Base-by-base conservation (phyloP, 495 filamentous ascomycete genomes). In the Lasiosphaeria miniovina region DNA sequence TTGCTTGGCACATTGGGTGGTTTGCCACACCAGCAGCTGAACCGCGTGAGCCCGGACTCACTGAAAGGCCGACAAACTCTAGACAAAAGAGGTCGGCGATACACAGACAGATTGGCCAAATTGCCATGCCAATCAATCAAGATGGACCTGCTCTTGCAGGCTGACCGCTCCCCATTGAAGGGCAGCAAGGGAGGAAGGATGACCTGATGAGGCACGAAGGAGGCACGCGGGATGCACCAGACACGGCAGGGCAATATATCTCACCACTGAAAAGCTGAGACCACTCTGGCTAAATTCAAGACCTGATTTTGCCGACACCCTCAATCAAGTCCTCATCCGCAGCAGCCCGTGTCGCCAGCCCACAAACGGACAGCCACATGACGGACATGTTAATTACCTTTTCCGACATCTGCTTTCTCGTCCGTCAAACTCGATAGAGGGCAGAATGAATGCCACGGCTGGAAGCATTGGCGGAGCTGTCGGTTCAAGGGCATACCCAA, bases 211-310 rank as follows among this genome's bases (percentile, higher is more conserved):
- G 61, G 63, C 59, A 64, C 57, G 57, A 58, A 46, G 60, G 55
- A 49, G 61, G 63, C 59, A 64, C 57, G 57, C 55, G 40, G 60
- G 55, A 65, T 62, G 64, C 66, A 62, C 46, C 60, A 63, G 61
- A 68, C 65, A 71, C 69, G 69, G 69, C 63, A 68, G 57, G 55
- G 51, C 55, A 73, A 71, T 73, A 61, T 72, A 73, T 66, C 59
- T 65, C 62, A 60, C 61, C 65, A 65, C 54, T 62, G 48, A 68
- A 57, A 58, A 49, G 46, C 55, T 35, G 66, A 55, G 55, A 55
- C 31, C 69, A 71, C 69, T 72, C 62, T 72, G 71, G 71, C 64
- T 73, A 73, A 73, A 73, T 63, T 58, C 61, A 41, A 61, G 36
- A 55, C 64, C 46, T 55, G 33, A 60, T 73, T 71, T 68, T 73